These are phyloP conservation scores for Leucogyrophana mollusca DNA, from an alignment of 768 basidiomycete genomes.

Conservation along the genomic window DNA sequence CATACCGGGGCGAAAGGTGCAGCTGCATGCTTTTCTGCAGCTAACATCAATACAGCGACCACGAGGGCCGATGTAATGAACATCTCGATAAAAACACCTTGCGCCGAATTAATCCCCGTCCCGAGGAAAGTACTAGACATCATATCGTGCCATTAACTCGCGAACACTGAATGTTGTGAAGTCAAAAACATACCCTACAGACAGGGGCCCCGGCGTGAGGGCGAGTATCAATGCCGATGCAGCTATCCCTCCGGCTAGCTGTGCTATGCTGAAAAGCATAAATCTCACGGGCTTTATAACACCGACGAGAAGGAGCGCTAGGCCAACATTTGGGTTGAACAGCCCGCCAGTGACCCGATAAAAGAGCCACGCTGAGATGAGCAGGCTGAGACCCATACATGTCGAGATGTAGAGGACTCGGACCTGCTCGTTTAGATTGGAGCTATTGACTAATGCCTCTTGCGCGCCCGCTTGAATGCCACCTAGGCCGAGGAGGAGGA, in stretches of 20 bases:
- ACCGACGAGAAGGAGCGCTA: conserved; percentile 58
- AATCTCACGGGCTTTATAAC: conserved; percentile 54
- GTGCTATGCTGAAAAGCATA: conserved; percentile 59
- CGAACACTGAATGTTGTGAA: too few relatives aligned
- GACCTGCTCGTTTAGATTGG: conserved; percentile 39
- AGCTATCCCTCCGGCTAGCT: conserved; percentile 57
- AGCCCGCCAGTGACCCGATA: conserved; percentile 62
- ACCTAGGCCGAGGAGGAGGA: conserved; percentile 65
- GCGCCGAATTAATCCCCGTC: conserved; percentile 46
- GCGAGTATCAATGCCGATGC: conserved; percentile 55
- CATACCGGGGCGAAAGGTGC: conserved; percentile 69
- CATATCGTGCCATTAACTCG: conserved; percentile 2
- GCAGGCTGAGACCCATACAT: conserved; percentile 59
- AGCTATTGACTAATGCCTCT: conserved; percentile 30
- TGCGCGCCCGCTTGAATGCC: conserved; percentile 57
- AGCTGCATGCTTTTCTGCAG: conserved; percentile 64
- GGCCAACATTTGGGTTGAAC: conserved; percentile 64
- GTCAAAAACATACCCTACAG: conserved; percentile 46
- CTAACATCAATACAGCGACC: conserved; percentile 66
- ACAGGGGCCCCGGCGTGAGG: conserved; percentile 53
- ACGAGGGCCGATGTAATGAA: conserved; percentile 62
- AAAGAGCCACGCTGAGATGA: conserved; percentile 67
- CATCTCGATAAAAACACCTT: conserved; percentile 72
- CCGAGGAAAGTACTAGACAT: conserved; percentile 46
- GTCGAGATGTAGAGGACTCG: conserved; percentile 61